Base-by-base conservation (phyloP, 495 filamentous ascomycete genomes). In the Penicillium macrosclerotiorum region DNA sequence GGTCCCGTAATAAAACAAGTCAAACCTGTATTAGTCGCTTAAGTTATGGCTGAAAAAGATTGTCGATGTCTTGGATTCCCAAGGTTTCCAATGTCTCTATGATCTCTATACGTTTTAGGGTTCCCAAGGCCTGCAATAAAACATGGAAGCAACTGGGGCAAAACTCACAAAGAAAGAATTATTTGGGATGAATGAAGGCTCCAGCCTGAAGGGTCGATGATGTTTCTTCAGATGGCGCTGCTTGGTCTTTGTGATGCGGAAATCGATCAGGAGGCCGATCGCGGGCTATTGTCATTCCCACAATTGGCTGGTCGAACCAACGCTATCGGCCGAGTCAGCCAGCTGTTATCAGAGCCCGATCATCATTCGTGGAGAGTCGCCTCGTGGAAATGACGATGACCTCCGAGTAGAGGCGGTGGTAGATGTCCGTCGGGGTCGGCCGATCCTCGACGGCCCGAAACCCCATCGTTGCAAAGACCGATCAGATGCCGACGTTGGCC, bases 141-240 rank as follows among this genome's bases (percentile, higher is more conserved):
- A n/a, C n/a, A n/a, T n/a, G 11, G 25, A 27, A 27, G 25, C 5
- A 5, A 5, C 5, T 11, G 25, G 25, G 11, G 11, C 25, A 12
- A 25, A 24, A 45, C 42, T 30, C 9, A 45, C 42, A 45, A 18
- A 47, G 65, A 60, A 57, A 61, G 58, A 52, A 64, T 49, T 64
- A 67, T 2, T 79, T 51, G 12, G 75, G 68, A 34, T 77, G 78
- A 54, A 79, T 80, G 62, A 81, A 80, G 34, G 77, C 78, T 20
- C 78, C 78, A 3, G 77, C 78, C 51, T 80, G 78, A 48, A 80
- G 80, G n/a, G 72, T 63, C 25, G 77, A 79, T 80, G 39, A 82
- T 81, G 54, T 82, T 83, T 37, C 77, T 64, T 33, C 73, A 74
- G 23, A 79, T 54, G 11, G 76, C 62, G n/a, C 71, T 71, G 38